phyloP scores from a whole-genome alignment of 306 rosid genomes.

The Alnus glutinosa region DNA sequence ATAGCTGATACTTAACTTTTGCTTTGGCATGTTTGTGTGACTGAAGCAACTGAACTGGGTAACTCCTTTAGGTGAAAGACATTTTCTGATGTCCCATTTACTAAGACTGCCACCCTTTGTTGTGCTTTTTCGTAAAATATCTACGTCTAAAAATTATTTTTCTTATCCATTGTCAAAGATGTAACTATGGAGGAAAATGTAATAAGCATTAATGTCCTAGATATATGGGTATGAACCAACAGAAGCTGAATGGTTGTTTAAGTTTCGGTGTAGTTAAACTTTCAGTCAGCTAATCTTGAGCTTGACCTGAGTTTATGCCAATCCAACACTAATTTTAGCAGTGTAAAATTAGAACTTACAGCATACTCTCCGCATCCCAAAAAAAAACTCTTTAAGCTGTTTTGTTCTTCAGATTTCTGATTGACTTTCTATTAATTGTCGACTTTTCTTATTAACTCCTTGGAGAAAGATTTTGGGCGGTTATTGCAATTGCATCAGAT shows the following conservation, averaged over 20 bases:
- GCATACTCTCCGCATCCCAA: too few species aligned
- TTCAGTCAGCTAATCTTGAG: not conserved
- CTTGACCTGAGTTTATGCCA: too few species aligned
- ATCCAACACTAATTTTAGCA: not conserved
- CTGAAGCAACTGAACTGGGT: not conserved
- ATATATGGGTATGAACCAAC: not conserved
- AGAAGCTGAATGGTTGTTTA: not conserved
- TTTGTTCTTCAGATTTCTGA: not conserved
- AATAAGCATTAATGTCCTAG: not conserved
- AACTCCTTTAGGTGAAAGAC: not conserved
- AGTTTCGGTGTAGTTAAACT: not conserved
- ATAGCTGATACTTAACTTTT: not conserved
- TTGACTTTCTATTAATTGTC: too few species aligned
- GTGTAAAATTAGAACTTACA: not conserved
- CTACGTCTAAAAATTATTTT: not conserved
- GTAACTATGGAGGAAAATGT: not conserved
- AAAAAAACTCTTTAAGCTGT: not conserved
- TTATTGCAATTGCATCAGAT: not conserved
- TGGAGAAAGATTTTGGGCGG: not conserved
- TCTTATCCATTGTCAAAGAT: not conserved
- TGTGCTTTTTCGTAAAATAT: not conserved
- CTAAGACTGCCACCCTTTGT: not conserved
- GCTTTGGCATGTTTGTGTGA: not conserved
- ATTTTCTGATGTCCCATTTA: not conserved
- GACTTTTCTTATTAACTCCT: not conserved